These are phyloP conservation scores for Scheffersomyces illinoinensis DNA, from an alignment of 1,139 yeast genomes.

Conservation along the genomic window DNA sequence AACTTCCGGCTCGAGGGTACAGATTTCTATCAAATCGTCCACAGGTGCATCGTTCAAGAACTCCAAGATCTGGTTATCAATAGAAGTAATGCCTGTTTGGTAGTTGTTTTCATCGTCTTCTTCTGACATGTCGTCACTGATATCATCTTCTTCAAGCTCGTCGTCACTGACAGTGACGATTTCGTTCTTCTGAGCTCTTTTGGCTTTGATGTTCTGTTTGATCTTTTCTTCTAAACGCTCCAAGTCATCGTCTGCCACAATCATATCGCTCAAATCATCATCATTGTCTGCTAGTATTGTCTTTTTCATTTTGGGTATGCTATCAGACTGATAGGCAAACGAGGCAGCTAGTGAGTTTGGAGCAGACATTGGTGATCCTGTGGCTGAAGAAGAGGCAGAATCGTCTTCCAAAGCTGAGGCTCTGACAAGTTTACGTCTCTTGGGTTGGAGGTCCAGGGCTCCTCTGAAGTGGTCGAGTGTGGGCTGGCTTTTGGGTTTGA, in stretches of 20 bases:
- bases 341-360: background rate
- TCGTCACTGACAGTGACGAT: constrained; percentile 42
- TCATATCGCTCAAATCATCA: constrained; percentile 8
- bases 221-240: constrained; percentile 42
- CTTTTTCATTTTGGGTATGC: background rate
- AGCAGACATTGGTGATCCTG: background rate
- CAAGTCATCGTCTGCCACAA: constrained; percentile 36
- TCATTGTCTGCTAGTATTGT: constrained; percentile 1
- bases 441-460: constrained; percentile 16
- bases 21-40: constrained; percentile 77
- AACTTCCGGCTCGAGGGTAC: constrained; percentile 66
- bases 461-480: constrained; percentile 23
- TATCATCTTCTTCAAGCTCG: constrained; percentile 39
- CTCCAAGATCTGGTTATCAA: constrained; percentile 66
- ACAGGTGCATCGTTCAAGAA: constrained; percentile 77
- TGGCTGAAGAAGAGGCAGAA: background rate
- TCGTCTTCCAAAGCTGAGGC: constrained; percentile 15
- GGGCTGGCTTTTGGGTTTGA: constrained; percentile 28
- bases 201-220: constrained; percentile 30
- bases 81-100: constrained; percentile 46
- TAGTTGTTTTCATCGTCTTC: constrained; percentile 39
- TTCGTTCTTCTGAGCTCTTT: constrained; percentile 14
- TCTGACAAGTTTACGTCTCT: constrained; percentile 40
- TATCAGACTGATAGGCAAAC: background rate
- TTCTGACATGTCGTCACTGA: constrained; percentile 40